These are phyloP conservation scores for Quercus cerris DNA, from an alignment of 306 rosid species.

Conservation along the genomic window DNA sequence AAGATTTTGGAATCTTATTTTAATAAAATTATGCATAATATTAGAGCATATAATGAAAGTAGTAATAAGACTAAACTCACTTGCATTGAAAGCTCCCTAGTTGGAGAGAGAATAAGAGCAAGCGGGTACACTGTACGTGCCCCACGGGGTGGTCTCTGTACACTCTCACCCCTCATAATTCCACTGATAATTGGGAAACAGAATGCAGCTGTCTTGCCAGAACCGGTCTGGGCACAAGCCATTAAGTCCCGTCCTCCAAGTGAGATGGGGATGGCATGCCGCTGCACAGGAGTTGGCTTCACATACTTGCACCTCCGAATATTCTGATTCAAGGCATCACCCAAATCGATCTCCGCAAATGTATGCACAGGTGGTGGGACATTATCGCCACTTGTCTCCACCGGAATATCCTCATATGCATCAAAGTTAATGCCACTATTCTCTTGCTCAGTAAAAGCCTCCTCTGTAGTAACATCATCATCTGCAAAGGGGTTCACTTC, in stretches of 20 bases:
- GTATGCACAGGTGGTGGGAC: slow-evolving; percentile 78
- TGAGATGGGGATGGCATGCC: slow-evolving; percentile 84
- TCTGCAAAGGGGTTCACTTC: slow-evolving; percentile 74
- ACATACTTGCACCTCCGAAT: slow-evolving; percentile 81
- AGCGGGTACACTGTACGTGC: slow-evolving; percentile 74
- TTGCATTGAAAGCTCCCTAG: slow-evolving; percentile 86
- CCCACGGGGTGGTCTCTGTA: slow-evolving; percentile 71
- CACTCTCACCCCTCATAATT: slow-evolving; percentile 63
- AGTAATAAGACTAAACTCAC: slow-evolving; percentile 41
- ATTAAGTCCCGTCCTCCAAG: slow-evolving; percentile 76
- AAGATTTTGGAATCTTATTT: neutral
- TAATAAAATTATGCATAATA: slow-evolving; percentile 6
- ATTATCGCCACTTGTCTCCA: slow-evolving; percentile 76
- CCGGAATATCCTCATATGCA: slow-evolving; percentile 87
- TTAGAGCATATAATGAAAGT: neutral
- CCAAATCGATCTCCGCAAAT: slow-evolving; percentile 86
- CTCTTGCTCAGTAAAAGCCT: slow-evolving; percentile 47
- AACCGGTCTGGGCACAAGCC: slow-evolving; percentile 96
- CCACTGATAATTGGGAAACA: slow-evolving; percentile 90
- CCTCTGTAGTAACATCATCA: slow-evolving; percentile 49
- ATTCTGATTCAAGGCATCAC: slow-evolving; percentile 70
- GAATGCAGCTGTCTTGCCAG: slow-evolving; percentile 92
- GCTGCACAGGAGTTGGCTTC: slow-evolving; percentile 85
- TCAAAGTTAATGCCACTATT: slow-evolving; percentile 70
- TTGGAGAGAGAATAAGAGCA: slow-evolving; percentile 93